A percentile compares a stretch with the other conserved stretches of the same genome.
Conservation (phyloP, 2,329 filamentous ascomycete species). For the Penicillium olsonii region DNA sequence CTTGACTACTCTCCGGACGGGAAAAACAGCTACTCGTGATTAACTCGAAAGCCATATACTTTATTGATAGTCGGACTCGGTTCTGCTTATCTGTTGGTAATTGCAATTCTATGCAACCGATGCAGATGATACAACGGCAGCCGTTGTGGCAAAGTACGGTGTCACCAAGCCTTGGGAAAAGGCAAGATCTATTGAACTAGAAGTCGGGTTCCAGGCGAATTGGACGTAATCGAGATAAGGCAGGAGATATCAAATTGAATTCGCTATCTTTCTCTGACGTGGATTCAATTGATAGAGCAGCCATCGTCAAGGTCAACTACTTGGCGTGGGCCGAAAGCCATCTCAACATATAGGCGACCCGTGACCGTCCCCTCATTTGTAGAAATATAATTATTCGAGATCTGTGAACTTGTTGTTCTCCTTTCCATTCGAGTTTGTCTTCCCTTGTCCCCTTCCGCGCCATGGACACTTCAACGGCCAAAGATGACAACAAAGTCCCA, state of each 20-base stretch:
- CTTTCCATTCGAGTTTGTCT: neutral
- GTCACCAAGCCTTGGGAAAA: neutral
- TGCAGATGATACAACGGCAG: neutral
- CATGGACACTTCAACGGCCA: neutral
- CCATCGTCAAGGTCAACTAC: neutral
- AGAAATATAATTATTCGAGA: neutral
- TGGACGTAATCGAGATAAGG: neutral
- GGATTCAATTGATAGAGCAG: neutral
- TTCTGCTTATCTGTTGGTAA: neutral
- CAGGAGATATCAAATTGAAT: neutral
- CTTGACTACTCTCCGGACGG: neutral
- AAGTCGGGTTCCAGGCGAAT: neutral
- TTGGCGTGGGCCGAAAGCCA: neutral
- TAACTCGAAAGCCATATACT: no score
- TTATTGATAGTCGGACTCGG: no score
- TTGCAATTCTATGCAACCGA: neutral
- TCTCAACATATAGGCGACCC: neutral
- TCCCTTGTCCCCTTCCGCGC: no score
- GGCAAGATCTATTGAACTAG: neutral
- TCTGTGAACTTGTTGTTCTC: neutral
- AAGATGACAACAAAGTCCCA: neutral
- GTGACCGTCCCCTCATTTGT: neutral
- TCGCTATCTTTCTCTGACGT: neutral
- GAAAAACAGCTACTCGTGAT: no score
- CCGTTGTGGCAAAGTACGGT: no score